phyloP scores from a whole-genome alignment of 208 protist species.

The Leptomonas pyrrhocoris region DNA sequence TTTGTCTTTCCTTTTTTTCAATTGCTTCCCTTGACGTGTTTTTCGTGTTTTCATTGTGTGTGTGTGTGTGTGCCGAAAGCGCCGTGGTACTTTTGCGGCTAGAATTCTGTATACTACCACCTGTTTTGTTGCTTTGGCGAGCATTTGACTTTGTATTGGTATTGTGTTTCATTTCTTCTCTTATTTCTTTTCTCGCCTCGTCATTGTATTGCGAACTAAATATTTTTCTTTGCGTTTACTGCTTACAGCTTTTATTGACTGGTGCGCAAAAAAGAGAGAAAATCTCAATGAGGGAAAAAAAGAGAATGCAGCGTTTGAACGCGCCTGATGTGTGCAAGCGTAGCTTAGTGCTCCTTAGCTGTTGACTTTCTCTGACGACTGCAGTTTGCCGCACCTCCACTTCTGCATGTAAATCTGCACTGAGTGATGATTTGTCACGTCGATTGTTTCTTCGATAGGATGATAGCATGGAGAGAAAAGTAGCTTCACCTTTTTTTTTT shows the following conservation, averaged over 20 bases:
- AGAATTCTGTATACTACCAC: not conserved
- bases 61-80: not conserved
- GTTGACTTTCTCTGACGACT: too few relatives aligned
- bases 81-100: slow-evolving; percentile 2
- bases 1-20: slow-evolving; percentile 15
- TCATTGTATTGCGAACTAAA: not conserved
- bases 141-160: not conserved
- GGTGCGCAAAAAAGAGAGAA: not conserved
- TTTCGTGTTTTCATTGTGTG: slow-evolving; percentile 11
- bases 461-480: too few relatives aligned
- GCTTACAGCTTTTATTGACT: not conserved
- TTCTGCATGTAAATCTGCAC: too few relatives aligned
- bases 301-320: not conserved
- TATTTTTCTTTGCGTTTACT: slow-evolving; percentile 3
- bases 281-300: not conserved
- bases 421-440: too few relatives aligned
- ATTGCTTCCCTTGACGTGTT: slow-evolving; percentile 1
- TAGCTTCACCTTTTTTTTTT: too few relatives aligned
- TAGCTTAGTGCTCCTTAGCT: too few relatives aligned
- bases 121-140: not conserved
- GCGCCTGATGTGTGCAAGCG: too few relatives aligned
- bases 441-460: too few relatives aligned
- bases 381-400: too few relatives aligned
- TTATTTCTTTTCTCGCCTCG: not conserved
- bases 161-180: not conserved